Base-by-base conservation (phyloP, 2,329 filamentous ascomycete species). In the Trichoderma lentiforme region DNA sequence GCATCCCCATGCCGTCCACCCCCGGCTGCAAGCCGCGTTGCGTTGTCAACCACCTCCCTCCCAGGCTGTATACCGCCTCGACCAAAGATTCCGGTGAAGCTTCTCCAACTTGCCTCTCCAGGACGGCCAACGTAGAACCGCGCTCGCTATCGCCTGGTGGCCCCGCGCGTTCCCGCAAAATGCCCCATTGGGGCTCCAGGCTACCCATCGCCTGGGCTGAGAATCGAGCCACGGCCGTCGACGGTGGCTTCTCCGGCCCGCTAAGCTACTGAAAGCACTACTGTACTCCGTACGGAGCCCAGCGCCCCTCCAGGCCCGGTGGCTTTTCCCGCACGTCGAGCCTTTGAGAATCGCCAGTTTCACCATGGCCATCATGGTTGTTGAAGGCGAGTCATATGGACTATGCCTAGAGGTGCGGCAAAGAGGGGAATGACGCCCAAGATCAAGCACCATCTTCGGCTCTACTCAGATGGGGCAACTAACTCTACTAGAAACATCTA, bases 211-310 rank as follows among this genome's bases (percentile, higher is more conserved):
- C 51, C 71, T 67, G 57, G 71, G 68, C 73, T 73, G 73, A 71
- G 64, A 64, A 64, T 60, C 72, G 71, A 72, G 72, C 72, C 70
- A 71, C 73, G 72, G 72, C 51, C 71, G 57, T 69, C 66, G 66
- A 69, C 71, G 71, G 71, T 72, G 67, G 61, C 51, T 51, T 70
- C 58, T 60, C 74, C 70, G 74, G 70, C 64, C 73, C 65, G 64
- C 67, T 72, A 61, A 51, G 70, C 67, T 64, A 69, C 67, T 51
- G 68, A 56, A 32, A 67, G 64, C 60, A 15, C 34, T 36, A 53
- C 60, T 28, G 18, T 21, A 34, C 65, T 68, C 53, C 53, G 64
- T 67, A 56, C 64, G 64, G 64, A 67, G 64, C 63, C 32, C 47
- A 39, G 26, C 63, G 21, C 28, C 32, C 26, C 30, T 56, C 64